These are phyloP conservation scores for Lecanosticta acicola DNA, from an alignment of 2,329 filamentous ascomycete species.

Conservation along the genomic window DNA sequence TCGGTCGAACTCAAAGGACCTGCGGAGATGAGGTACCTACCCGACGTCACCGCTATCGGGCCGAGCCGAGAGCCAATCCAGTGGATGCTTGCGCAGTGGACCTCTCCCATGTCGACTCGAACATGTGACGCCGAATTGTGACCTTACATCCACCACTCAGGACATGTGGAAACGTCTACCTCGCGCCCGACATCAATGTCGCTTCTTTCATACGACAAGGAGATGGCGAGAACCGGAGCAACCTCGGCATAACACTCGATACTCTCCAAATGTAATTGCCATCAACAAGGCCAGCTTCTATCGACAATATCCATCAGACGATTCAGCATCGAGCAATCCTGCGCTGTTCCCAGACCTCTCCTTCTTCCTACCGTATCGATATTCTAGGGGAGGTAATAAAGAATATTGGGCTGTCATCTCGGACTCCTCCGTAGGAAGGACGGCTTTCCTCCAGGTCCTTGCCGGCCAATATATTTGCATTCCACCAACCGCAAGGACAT, in stretches of 20 bases:
- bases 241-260: too few relatives aligned
- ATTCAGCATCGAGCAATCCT: conserved; percentile 31
- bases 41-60: background rate
- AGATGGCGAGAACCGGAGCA: background rate
- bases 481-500: conserved; percentile 69
- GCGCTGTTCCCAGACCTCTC: conserved; percentile 59
- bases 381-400: conserved; percentile 8
- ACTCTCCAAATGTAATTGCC: conserved; percentile 50
- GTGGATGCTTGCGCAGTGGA: background rate
- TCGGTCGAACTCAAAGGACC: conserved; percentile 2
- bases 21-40: background rate
- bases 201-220: conserved; percentile 10
- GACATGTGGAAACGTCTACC: conserved; percentile 6
- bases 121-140: background rate
- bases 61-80: conserved; percentile 1
- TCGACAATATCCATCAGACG: conserved; percentile 58
- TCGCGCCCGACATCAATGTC: conserved; percentile 11
- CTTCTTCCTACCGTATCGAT: conserved; percentile 60
- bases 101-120: background rate
- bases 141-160: background rate
- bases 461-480: conserved; percentile 68
- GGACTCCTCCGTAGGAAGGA: conserved; percentile 71
- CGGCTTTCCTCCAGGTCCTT: conserved; percentile 73
- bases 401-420: conserved; percentile 82
- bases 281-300: conserved; percentile 82